Conservation (phyloP, 1,284 basidiomycete species). For the Cryptococcus sp. region DNA sequence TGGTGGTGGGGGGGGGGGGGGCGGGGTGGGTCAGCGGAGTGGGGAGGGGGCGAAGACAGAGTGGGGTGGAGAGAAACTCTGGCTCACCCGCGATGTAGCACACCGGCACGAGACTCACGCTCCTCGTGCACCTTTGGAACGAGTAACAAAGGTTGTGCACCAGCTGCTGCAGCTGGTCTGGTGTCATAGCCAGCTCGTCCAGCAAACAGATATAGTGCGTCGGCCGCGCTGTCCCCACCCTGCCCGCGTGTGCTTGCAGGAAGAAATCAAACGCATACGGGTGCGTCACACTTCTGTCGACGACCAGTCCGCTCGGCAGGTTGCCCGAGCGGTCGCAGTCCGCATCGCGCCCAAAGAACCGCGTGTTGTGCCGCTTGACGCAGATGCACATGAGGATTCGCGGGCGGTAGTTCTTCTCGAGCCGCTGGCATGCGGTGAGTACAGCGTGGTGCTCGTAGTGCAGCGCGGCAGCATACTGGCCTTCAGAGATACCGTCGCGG, state of each 20-base stretch:
- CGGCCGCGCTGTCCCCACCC: constrained; percentile 38
- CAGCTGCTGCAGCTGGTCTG: constrained; percentile 45
- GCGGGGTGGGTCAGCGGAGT: neutral
- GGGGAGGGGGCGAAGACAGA: no score
- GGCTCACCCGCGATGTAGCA: constrained; percentile 52
- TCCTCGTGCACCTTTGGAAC: constrained; percentile 50
- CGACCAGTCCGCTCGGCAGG: constrained; percentile 42
- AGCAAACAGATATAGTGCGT: constrained; percentile 26
- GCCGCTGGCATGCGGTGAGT: constrained; percentile 29
- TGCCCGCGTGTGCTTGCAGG: constrained; percentile 42
- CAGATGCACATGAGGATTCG: constrained; percentile 38
- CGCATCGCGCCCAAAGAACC: constrained; percentile 47
- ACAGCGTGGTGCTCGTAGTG: constrained; percentile 49
- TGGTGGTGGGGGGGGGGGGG: neutral
- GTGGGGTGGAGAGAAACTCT: neutral
- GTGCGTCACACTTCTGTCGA: constrained; percentile 49
- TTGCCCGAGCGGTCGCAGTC: constrained; percentile 50
- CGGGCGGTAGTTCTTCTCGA: constrained; percentile 28
- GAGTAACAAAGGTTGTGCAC: constrained; percentile 50
- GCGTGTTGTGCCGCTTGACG: constrained; percentile 49
- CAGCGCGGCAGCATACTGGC: constrained; percentile 50
- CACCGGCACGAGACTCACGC: constrained; percentile 48
- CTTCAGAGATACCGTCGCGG: constrained; percentile 53
- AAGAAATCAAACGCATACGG: constrained; percentile 52
- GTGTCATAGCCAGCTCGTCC: constrained; percentile 47